These are phyloP conservation scores for Albatrellus sp. DNA, from an alignment of 1,284 basidiomycete species.

Conservation along the genomic window DNA sequence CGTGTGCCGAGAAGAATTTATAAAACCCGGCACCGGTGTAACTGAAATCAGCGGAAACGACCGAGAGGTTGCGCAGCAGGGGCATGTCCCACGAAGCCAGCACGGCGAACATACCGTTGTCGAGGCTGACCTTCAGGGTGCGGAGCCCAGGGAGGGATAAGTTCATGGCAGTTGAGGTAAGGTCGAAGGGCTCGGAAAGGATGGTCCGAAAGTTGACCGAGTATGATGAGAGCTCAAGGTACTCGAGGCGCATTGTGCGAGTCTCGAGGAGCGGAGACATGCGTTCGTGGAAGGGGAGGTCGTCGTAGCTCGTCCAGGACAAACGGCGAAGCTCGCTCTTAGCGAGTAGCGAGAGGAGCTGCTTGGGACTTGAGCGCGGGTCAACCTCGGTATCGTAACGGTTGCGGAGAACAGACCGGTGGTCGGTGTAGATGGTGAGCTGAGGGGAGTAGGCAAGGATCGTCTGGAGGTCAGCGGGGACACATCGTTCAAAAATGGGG, in stretches of 20 bases:
- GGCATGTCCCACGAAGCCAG: constrained; percentile 52
- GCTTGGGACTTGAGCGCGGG: constrained; percentile 33
- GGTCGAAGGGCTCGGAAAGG: constrained; percentile 16
- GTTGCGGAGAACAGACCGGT: constrained; percentile 45
- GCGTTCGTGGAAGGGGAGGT: constrained; percentile 43
- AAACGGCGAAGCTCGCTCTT: constrained; percentile 38
- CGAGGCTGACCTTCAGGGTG: constrained; percentile 55
- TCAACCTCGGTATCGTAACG: constrained; percentile 30
- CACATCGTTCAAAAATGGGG: constrained; percentile 49
- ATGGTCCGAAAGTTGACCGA: constrained; percentile 17
- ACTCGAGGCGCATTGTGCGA: constrained; percentile 34
- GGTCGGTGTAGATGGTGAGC: constrained; percentile 49
- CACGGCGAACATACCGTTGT: constrained; percentile 55
- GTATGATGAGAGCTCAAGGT: constrained; percentile 44
- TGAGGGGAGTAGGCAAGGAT: constrained; percentile 52
- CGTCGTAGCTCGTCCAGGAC: constrained; percentile 61
- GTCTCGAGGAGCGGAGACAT: constrained; percentile 40
- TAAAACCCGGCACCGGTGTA: constrained; percentile 51
- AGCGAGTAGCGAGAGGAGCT: constrained; percentile 44
- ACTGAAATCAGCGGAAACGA: constrained; percentile 55
- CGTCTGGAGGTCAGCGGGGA: constrained; percentile 47
- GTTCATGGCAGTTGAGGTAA: constrained; percentile 13
- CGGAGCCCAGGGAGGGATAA: constrained; percentile 40
- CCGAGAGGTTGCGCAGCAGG: constrained; percentile 42
- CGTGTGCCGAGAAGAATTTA: constrained; percentile 53